Conservation (phyloP, 306 rosid species). For the Trichosanthes truncata region DNA sequence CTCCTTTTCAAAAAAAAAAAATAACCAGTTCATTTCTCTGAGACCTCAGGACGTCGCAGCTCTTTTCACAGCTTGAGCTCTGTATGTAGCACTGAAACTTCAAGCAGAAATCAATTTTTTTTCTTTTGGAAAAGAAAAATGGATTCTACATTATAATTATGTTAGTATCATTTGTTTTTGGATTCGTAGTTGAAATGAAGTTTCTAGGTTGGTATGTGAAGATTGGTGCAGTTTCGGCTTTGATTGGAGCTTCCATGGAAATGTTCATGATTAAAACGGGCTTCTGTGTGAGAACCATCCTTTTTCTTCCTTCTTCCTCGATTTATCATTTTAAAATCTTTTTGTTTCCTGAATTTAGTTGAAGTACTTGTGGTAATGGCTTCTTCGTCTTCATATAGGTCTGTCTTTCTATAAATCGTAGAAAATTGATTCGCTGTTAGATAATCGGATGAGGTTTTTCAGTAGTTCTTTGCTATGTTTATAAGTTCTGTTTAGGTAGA, state of each 20-base stretch:
- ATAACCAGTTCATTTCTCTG: background rate
- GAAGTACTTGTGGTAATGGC: background rate
- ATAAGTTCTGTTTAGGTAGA: background rate
- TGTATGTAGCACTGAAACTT: background rate
- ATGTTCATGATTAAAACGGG: conserved; percentile 82
- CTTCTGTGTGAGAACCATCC: conserved; percentile 80
- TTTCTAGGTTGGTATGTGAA: conserved; percentile 83
- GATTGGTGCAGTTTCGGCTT: conserved; percentile 61
- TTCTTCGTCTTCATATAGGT: background rate
- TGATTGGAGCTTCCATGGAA: conserved; percentile 90
- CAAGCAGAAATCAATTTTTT: background rate
- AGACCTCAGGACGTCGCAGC: background rate
- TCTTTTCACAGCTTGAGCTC: background rate
- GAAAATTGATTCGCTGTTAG: background rate
- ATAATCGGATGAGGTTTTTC: background rate
- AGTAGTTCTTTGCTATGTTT: background rate
- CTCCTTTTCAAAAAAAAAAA: background rate
- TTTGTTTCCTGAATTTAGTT: background rate
- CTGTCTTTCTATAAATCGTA: background rate
- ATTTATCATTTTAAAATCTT: background rate
- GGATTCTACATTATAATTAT: background rate
- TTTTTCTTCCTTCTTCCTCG: conserved; percentile 14
- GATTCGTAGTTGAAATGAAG: conserved; percentile 39
- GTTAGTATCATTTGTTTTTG: background rate
- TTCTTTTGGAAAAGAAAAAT: background rate